These are phyloP conservation scores for Alternaria burnsii DNA, from an alignment of 2,329 filamentous ascomycete genomes.

Conservation along the genomic window DNA sequence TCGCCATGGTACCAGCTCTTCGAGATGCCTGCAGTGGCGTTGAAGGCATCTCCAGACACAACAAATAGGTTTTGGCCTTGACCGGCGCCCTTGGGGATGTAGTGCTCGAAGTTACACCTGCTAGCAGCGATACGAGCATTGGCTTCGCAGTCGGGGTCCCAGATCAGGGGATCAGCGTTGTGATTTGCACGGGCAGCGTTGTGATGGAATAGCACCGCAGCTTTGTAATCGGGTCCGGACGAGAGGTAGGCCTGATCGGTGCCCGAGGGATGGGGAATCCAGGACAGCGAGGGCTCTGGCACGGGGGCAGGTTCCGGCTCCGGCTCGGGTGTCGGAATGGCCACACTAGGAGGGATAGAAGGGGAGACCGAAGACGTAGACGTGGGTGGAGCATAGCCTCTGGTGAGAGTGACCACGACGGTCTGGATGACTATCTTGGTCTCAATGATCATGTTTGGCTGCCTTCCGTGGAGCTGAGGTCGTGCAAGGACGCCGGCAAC, in stretches of 20 bases:
- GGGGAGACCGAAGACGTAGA: conserved; percentile 8
- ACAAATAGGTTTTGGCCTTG: conserved; percentile 96
- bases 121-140: conserved; percentile 75
- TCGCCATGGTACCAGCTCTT: conserved; percentile 92
- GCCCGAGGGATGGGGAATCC: conserved; percentile 28
- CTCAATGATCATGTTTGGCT: conserved; percentile 35
- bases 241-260: conserved; percentile 35
- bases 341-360: background rate
- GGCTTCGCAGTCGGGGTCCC: conserved; percentile 67
- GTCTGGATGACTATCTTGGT: conserved; percentile 31
- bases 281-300: conserved; percentile 2
- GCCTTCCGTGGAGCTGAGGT: conserved; percentile 28
- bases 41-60: conserved; percentile 61
- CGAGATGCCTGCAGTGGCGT: conserved; percentile 74
- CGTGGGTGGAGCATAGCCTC: background rate
- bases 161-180: conserved; percentile 70
- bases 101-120: conserved; percentile 77
- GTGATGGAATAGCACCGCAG: conserved; percentile 71
- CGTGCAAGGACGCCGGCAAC: conserved; percentile 36
- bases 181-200: conserved; percentile 88
- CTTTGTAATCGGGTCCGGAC: conserved; percentile 38
- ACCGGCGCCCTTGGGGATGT: conserved; percentile 44
- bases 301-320: background rate
- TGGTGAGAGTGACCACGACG: conserved; percentile 27
- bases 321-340: conserved; percentile 5